Conservation (phyloP, 2,329 filamentous ascomycete genomes). For the Cladophialophora bantiana region DNA sequence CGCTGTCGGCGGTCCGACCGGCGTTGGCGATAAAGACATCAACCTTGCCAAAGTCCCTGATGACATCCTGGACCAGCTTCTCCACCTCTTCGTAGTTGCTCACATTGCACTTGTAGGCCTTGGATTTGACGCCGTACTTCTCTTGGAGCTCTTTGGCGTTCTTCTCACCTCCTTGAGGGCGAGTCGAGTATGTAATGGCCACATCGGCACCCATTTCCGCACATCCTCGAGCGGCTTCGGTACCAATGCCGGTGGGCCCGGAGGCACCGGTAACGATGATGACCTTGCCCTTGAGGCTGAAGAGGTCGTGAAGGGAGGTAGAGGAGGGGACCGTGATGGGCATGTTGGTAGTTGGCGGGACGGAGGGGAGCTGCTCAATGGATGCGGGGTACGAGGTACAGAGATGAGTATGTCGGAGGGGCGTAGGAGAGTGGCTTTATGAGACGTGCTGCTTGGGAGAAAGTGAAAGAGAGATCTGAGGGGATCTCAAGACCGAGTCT, state of each 20-base stretch:
- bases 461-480: not conserved
- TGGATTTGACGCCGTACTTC: slow-evolving; percentile 69
- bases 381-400: slow-evolving; percentile 3
- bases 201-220: slow-evolving; percentile 70
- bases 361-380: slow-evolving; percentile 12
- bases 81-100: slow-evolving; percentile 64
- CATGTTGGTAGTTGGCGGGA: slow-evolving; percentile 32
- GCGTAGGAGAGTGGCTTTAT: not conserved
- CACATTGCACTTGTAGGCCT: slow-evolving; percentile 71
- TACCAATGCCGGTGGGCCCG: slow-evolving; percentile 66
- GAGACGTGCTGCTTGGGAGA: not conserved
- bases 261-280: slow-evolving; percentile 58
- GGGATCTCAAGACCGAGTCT: not conserved
- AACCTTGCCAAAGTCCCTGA: slow-evolving; percentile 74
- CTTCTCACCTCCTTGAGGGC: slow-evolving; percentile 67
- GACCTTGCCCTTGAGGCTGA: slow-evolving; percentile 58
- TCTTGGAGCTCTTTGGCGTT: slow-evolving; percentile 68
- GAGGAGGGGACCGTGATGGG: slow-evolving; percentile 37
- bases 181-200: slow-evolving; percentile 71
- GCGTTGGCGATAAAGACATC: slow-evolving; percentile 74
- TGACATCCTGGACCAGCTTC: slow-evolving; percentile 64
- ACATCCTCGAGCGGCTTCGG: slow-evolving; percentile 69
- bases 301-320: slow-evolving; percentile 48
- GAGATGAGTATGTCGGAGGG: slow-evolving; percentile 1
- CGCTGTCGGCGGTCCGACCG: slow-evolving; percentile 72